These are phyloP conservation scores for Coffea humblotiana DNA, from an alignment of 305 asterid species.

Conservation along the genomic window DNA sequence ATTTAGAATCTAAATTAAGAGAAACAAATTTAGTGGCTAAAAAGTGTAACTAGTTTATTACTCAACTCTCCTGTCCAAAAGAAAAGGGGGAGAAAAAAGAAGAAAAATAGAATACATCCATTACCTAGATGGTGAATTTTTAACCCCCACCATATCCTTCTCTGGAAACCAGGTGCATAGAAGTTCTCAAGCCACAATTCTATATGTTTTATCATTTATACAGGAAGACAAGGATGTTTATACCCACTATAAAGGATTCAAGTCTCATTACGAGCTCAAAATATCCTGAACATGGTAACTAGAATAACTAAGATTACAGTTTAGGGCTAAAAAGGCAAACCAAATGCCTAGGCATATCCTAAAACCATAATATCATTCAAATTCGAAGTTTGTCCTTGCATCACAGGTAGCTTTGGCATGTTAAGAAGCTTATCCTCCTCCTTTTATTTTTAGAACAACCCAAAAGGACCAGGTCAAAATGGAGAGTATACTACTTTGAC, in stretches of 20 bases:
- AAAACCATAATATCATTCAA: not conserved
- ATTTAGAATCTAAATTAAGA: too few species aligned
- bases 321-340: not conserved
- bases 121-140: not conserved
- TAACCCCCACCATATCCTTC: not conserved
- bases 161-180: not conserved
- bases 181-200: not conserved
- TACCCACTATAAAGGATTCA: not conserved
- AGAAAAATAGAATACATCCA: not conserved
- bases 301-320: not conserved
- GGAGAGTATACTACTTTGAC: not conserved
- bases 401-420: not conserved
- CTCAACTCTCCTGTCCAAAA: not conserved
- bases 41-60: not conserved
- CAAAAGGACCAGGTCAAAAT: not conserved
- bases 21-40: too few species aligned
- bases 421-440: not conserved
- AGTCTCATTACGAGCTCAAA: not conserved
- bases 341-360: not conserved
- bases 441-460: not conserved
- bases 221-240: not conserved
- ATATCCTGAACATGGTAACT: not conserved
- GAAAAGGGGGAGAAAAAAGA: too few species aligned
- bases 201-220: not conserved
- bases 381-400: too few species aligned